Conservation (phyloP, 1,284 basidiomycete species). For the Exobasidium rhododendri region DNA sequence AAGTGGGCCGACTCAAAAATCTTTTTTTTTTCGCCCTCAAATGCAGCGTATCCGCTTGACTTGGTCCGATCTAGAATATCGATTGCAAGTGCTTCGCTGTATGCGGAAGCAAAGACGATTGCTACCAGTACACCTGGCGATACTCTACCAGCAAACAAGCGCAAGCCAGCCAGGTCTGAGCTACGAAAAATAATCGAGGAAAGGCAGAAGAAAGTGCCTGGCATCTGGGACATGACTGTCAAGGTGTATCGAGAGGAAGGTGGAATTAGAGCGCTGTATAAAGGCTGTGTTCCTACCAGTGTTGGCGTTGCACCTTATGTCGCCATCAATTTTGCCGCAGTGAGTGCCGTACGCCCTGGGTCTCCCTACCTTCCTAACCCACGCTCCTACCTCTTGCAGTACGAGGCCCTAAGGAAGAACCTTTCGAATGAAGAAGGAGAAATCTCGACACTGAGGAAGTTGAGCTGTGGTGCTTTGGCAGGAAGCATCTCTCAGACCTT, state of each 20-base stretch:
- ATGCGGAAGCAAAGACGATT: constrained; percentile 32
- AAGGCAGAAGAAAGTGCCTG: constrained; percentile 58
- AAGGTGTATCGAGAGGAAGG: constrained; percentile 89
- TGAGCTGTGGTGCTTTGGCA: constrained; percentile 60
- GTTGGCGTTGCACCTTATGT: constrained; percentile 91
- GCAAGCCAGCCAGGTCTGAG: constrained; percentile 2
- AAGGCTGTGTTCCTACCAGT: constrained; percentile 81
- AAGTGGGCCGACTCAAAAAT: too few species aligned
- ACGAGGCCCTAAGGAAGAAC: constrained; percentile 50
- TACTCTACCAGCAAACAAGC: not conserved
- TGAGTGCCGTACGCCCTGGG: constrained; percentile 14
- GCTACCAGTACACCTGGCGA: not conserved
- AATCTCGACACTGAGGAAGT: constrained; percentile 42
- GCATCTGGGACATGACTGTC: constrained; percentile 80
- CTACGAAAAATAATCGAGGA: constrained; percentile 13
- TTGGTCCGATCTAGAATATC: constrained; percentile 86
- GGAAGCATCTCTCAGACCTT: constrained; percentile 80
- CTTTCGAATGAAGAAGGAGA: constrained; percentile 42
- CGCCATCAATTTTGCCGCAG: constrained; percentile 44
- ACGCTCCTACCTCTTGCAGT: constrained; percentile 15
- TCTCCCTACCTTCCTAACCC: constrained; percentile 8
- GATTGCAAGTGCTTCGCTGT: constrained; percentile 63
- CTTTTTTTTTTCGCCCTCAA: too few species aligned
- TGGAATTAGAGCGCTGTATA: constrained; percentile 78
- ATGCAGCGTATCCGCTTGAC: constrained; percentile 90